Conservation (phyloP, 768 basidiomycete species). For the Mycena galericulata region DNA sequence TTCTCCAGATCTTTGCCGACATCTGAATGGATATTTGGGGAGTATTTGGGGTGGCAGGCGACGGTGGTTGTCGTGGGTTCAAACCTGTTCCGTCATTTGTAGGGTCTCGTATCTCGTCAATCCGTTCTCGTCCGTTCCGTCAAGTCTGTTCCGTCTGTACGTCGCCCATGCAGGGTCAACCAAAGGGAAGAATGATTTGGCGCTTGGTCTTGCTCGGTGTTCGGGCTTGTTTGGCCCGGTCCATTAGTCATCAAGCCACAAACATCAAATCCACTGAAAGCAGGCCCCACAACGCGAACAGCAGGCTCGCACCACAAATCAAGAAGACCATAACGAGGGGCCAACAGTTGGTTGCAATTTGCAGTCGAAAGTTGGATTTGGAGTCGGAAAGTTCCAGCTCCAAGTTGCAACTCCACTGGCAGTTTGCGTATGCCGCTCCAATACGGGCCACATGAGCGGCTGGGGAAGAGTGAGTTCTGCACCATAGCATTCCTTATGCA, state of each 20-base stretch:
- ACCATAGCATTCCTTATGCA: too few species aligned
- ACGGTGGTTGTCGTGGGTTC: too few species aligned
- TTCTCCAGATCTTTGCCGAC: too few species aligned
- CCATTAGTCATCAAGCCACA: not conserved
- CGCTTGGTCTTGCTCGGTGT: not conserved
- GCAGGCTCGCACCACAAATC: slow-evolving; percentile 3
- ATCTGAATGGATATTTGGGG: too few species aligned
- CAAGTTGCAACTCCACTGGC: slow-evolving; percentile 3
- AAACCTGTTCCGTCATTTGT: not conserved
- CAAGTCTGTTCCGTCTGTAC: too few species aligned
- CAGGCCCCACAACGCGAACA: not conserved
- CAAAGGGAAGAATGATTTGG: not conserved
- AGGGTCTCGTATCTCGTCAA: too few species aligned
- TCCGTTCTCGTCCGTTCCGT: too few species aligned
- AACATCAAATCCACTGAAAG: not conserved
- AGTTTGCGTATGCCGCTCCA: slow-evolving; percentile 5
- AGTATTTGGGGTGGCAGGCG: too few species aligned
- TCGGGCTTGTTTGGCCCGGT: too few species aligned
- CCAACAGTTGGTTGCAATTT: slow-evolving; percentile 15
- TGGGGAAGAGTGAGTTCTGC: not conserved
- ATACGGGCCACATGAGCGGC: slow-evolving; percentile 17
- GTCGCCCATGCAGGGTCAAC: too few species aligned
- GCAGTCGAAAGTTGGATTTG: not conserved
- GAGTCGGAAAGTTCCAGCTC: not conserved
- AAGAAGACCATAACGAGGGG: not conserved